These are phyloP conservation scores for Flaveria bidentis DNA, from an alignment of 129 eudicot species.

Conservation along the genomic window DNA sequence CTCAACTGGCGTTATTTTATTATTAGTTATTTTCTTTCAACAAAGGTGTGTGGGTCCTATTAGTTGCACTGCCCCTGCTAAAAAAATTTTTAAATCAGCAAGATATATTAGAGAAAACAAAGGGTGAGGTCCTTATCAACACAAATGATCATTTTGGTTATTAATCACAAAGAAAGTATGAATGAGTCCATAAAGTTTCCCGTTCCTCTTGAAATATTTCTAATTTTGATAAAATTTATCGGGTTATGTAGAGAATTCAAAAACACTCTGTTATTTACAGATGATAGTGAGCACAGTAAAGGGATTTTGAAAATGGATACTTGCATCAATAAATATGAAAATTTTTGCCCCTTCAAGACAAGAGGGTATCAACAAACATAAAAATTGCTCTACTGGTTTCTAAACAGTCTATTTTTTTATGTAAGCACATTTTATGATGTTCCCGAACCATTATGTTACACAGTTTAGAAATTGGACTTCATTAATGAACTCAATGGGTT, in stretches of 20 bases:
- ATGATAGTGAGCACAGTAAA: neutral
- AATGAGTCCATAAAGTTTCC: neutral
- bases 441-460: neutral
- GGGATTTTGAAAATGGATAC: neutral
- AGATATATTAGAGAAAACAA: neutral
- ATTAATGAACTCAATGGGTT: neutral
- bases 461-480: no score
- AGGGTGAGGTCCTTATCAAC: neutral
- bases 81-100: neutral
- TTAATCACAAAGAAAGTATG: neutral
- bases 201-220: neutral
- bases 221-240: no score
- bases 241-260: neutral
- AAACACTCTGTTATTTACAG: neutral
- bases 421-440: neutral
- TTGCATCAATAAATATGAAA: neutral
- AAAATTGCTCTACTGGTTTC: neutral
- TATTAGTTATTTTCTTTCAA: neutral
- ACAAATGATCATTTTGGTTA: neutral
- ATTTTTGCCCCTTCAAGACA: neutral
- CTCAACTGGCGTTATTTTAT: neutral
- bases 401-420: neutral
- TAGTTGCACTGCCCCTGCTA: neutral
- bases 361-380: neutral
- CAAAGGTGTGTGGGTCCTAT: neutral